Percentiles rank a stretch among this genome's conserved stretches.
Evolutionary conservation across 495 filamentous ascomycete species (phyloP).

Genomic region (Hypomontagnella monticulosa): DNA sequence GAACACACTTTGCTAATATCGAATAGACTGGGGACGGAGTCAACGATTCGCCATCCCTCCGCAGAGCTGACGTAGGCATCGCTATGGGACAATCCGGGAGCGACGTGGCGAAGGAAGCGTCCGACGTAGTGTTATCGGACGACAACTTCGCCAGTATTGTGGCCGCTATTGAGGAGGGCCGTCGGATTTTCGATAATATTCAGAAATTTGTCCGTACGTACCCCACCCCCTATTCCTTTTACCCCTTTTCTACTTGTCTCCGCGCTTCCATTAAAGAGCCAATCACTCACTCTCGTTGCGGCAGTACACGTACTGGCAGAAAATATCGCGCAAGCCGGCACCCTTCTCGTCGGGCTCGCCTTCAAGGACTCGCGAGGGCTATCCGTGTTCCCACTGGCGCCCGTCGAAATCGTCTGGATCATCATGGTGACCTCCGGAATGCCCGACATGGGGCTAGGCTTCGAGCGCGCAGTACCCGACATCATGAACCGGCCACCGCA

Average conservation of each 20-base stretch:
- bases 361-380: slow-evolving; percentile 72
- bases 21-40: slow-evolving; percentile 74
- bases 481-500: slow-evolving; percentile 75
- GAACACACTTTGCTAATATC: background rate
- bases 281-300: too few species aligned
- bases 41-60: slow-evolving; percentile 80
- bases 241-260: too few species aligned
- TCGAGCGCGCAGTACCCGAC: slow-evolving; percentile 72
- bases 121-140: slow-evolving; percentile 80
- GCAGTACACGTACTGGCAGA: slow-evolving; percentile 72
- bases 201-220: slow-evolving; percentile 70
- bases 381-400: slow-evolving; percentile 77
- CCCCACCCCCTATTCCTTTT: too few species aligned
- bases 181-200: slow-evolving; percentile 79
- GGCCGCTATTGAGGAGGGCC: slow-evolving; percentile 75
- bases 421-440: slow-evolving; percentile 80
- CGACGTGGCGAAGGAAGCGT: slow-evolving; percentile 80
- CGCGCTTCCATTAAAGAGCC: too few species aligned
- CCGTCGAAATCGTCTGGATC: slow-evolving; percentile 80
- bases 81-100: slow-evolving; percentile 77
- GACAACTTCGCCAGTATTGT: slow-evolving; percentile 83
- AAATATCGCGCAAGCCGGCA: slow-evolving; percentile 76
- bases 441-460: slow-evolving; percentile 79
- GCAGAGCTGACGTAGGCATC: slow-evolving; percentile 79
- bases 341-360: slow-evolving; percentile 72